Conservation (phyloP, 768 basidiomycete genomes). For the Xanthoconium purpureum region DNA sequence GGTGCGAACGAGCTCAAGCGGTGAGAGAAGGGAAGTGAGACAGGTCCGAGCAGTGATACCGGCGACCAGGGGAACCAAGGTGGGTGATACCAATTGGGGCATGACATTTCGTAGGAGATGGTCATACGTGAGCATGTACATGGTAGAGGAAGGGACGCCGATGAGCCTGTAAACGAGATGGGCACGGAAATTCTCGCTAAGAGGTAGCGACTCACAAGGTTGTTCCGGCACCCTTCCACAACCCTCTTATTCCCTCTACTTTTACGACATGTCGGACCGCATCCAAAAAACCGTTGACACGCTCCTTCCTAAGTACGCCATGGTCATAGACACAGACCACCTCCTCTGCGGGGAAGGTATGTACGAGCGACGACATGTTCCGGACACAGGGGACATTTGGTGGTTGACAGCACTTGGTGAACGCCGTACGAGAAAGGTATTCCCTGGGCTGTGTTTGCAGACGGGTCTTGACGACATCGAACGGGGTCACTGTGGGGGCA, state of each 20-base stretch:
- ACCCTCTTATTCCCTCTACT: constrained; percentile 76
- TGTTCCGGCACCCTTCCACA: constrained; percentile 96
- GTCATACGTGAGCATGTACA: constrained; percentile 96
- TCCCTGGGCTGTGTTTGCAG: constrained; percentile 84
- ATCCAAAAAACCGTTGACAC: constrained; percentile 82
- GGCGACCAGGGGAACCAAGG: constrained; percentile 68
- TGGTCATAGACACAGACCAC: constrained; percentile 80
- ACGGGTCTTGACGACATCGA: constrained; percentile 96
- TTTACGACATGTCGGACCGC: constrained; percentile 76
- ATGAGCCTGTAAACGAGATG: constrained; percentile 56
- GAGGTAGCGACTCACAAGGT: constrained; percentile 58
- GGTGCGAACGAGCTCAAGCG: constrained; percentile 90
- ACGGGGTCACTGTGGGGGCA: constrained; percentile 84
- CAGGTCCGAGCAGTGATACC: constrained; percentile 80
- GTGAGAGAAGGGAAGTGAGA: constrained; percentile 77
- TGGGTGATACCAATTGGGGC: constrained; percentile 53
- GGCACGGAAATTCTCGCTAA: neutral
- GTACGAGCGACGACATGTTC: constrained; percentile 72
- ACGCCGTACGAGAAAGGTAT: constrained; percentile 49
- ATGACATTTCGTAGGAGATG: constrained; percentile 66
- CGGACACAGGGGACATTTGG: constrained; percentile 53
- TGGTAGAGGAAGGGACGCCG: constrained; percentile 86
- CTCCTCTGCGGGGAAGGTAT: constrained; percentile 53
- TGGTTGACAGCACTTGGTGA: constrained; percentile 70
- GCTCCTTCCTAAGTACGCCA: constrained; percentile 65